These are phyloP conservation scores for Rubroboletus pulcherrimus DNA, from an alignment of 768 basidiomycete species.

Conservation along the genomic window DNA sequence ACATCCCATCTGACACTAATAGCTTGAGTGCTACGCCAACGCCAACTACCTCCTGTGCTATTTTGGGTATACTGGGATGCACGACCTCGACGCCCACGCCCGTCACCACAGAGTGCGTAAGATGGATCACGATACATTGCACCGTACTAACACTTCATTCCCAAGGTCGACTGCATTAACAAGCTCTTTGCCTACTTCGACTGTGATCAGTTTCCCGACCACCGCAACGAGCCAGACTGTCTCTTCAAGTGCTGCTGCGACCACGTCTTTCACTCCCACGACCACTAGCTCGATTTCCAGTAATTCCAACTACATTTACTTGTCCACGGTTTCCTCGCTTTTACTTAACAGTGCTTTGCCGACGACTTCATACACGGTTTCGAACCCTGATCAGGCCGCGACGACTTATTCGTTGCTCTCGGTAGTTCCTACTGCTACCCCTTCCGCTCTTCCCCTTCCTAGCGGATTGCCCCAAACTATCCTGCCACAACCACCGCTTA, in stretches of 20 bases:
- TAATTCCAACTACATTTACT: conserved; percentile 33
- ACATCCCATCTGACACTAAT: background rate
- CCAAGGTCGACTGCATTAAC: conserved; percentile 1
- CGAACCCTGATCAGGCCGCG: conserved; percentile 38
- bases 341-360: conserved; percentile 25
- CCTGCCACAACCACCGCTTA: conserved; percentile 36
- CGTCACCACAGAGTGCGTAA: conserved; percentile 13
- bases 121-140: background rate
- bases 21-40: background rate
- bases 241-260: conserved; percentile 1
- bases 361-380: conserved; percentile 22
- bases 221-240: conserved; percentile 1
- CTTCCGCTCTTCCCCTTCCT: conserved; percentile 44
- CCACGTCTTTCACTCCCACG: conserved; percentile 5
- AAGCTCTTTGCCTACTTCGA: conserved; percentile 12
- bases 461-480: conserved; percentile 59
- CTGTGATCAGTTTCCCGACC: conserved; percentile 32
- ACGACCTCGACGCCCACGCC: conserved; percentile 9
- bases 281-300: conserved; percentile 9
- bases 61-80: conserved; percentile 18
- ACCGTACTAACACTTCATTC: background rate
- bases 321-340: conserved; percentile 33
- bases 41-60: conserved; percentile 14
- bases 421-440: conserved; percentile 22
- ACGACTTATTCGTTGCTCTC: conserved; percentile 28